Conservation (phyloP, 1,284 basidiomycete species). For the Rhodofomes roseus region DNA sequence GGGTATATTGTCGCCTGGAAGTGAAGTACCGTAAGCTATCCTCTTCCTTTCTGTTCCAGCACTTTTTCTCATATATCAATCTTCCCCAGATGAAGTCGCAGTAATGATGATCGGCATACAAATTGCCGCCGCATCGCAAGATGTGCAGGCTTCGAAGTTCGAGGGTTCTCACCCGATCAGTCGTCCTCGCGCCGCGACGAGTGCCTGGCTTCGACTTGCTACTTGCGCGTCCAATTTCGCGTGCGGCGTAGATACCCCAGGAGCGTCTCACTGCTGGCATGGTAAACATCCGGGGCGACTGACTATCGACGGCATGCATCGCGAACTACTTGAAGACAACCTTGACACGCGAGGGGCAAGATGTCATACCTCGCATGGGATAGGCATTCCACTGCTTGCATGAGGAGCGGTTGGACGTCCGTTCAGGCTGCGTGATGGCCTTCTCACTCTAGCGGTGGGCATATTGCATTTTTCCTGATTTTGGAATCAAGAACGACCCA, state of each 20-base stretch:
- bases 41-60: not conserved
- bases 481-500: not conserved
- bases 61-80: not conserved
- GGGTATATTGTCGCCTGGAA: too few relatives aligned
- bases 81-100: not conserved
- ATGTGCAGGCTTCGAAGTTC: too few relatives aligned
- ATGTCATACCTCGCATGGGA: not conserved
- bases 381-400: not conserved
- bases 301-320: not conserved
- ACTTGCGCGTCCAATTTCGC: not conserved
- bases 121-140: not conserved
- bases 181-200: too few relatives aligned
- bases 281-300: not conserved
- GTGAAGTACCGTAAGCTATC: not conserved
- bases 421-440: not conserved
- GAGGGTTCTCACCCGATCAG: not conserved
- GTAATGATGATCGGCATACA: not conserved
- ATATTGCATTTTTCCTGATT: not conserved
- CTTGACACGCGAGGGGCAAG: not conserved
- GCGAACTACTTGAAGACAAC: not conserved
- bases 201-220: too few relatives aligned
- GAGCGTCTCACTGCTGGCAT: not conserved
- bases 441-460: not conserved
- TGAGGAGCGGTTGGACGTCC: not conserved
- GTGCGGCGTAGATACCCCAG: too few relatives aligned